phyloP scores from a whole-genome alignment of 148 eudicot species.

The Diospyros lotus region DNA sequence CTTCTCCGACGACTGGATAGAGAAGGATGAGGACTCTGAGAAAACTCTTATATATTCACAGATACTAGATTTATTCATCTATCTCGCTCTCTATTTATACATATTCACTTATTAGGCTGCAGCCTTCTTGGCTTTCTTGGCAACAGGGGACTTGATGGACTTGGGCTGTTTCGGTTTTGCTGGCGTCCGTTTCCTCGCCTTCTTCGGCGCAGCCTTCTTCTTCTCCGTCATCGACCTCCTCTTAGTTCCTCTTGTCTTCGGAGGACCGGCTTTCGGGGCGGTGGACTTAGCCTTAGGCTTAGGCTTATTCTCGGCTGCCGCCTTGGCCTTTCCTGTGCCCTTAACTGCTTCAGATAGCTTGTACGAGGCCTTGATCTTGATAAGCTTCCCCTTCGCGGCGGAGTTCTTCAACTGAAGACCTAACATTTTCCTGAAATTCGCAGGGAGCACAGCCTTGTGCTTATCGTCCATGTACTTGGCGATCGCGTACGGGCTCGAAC shows the following conservation, averaged over 20 bases:
- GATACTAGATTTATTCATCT: too few species aligned
- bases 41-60: too few species aligned
- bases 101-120: constrained; percentile 1
- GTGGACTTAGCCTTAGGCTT: neutral
- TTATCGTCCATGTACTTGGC: constrained; percentile 70
- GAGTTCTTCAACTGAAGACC: constrained; percentile 72
- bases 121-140: constrained; percentile 44
- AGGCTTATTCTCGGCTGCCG: constrained; percentile 9
- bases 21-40: too few species aligned
- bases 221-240: constrained; percentile 25
- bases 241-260: constrained; percentile 22
- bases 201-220: constrained; percentile 24
- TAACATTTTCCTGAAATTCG: constrained; percentile 63
- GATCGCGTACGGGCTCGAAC: constrained; percentile 76
- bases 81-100: too few species aligned
- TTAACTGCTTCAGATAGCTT: constrained; percentile 47
- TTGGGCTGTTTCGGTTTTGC: constrained; percentile 56
- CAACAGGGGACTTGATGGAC: constrained; percentile 48
- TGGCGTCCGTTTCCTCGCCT: constrained; percentile 35
- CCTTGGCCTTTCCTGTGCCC: constrained; percentile 18
- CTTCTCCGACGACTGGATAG: too few species aligned
- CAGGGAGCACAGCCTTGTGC: constrained; percentile 56
- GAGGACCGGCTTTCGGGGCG: constrained; percentile 31
- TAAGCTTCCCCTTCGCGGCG: constrained; percentile 53
- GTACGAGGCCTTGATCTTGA: constrained; percentile 70